Base-by-base conservation (phyloP, 1,139 yeast species). In the Saccharomyces hybrid region DNA sequence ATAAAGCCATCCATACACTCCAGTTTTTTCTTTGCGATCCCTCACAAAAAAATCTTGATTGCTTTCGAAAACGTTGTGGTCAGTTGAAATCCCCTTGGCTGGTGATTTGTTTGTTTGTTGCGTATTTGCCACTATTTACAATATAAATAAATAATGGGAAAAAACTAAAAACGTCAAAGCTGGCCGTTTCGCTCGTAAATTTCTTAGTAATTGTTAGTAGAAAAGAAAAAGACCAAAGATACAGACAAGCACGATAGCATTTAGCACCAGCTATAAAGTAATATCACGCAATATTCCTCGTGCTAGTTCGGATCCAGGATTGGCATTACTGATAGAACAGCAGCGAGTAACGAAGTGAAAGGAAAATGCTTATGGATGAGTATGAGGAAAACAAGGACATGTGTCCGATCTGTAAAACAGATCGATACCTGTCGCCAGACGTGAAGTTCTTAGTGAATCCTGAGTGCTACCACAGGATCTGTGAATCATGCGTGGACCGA, bases 401-500 rank as follows among this genome's bases (percentile, higher is more conserved):
- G 84, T 93, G 99, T 77, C 99, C 99, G 46, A 90, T 95, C 66
- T 93, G 99, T 77, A 89, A 93, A 73, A 90, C 98, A 48, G 97
- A 95, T 70, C 77, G 93, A 70, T 93, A 93, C 70, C 77, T 93
- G 58, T 89, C 96, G 49, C 98, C 99, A 42, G 91, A 91, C 64
- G 88, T 93, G 87, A 83, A 80, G 63, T 91, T 93, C 67, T 80
- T 93, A 55, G 91, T 93, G 58, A 93, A 93, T 65, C 96, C 98
- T 0, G 99, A 93, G 69, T 93, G 99, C 72, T 93, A 95, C 69
- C 99, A 93, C 69, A 91, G 89, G 76, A 93, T 93, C 71, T 93
- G 99, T 73, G 97, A 89, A 68, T 85, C 96, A 3, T 93, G 99
- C 73, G 98, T 90, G 49, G 98, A 91, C 70, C 78, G 98, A 62